These are phyloP conservation scores for Tetrastigma voinierianum DNA, from an alignment of 164 flowering plant genomes.

Conservation along the genomic window DNA sequence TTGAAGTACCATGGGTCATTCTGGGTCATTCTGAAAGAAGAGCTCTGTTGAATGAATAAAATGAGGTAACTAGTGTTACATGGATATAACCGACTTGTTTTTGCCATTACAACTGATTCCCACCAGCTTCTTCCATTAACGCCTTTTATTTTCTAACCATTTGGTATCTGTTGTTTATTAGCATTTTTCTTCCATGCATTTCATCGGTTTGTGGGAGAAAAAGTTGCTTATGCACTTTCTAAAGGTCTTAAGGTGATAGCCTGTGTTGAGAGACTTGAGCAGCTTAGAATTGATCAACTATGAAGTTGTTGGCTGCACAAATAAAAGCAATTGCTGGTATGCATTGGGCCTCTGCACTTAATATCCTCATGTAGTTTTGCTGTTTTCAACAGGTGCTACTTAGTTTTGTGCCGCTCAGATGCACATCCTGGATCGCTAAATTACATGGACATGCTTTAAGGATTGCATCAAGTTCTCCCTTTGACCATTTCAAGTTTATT, in stretches of 20 bases:
- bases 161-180: background rate
- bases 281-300: slow-evolving; percentile 62
- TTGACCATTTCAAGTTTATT: background rate
- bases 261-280: slow-evolving; percentile 72
- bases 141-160: background rate
- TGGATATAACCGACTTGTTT: background rate
- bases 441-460: background rate
- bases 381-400: background rate
- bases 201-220: slow-evolving; percentile 57
- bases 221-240: slow-evolving; percentile 66
- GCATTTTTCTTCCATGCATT: slow-evolving; percentile 1
- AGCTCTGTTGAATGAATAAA: slow-evolving; percentile 45
- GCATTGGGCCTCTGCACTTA: background rate
- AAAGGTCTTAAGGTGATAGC: slow-evolving; percentile 70
- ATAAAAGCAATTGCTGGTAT: slow-evolving; percentile 70
- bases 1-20: slow-evolving; percentile 68
- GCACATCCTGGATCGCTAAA: no score
- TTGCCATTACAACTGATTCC: background rate
- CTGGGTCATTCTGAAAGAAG: slow-evolving; percentile 75
- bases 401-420: no score
- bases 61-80: slow-evolving; percentile 37
- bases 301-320: slow-evolving; percentile 69
- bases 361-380: background rate
- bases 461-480: background rate
- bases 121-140: background rate